Base-by-base conservation (phyloP, 352 stramenopile genomes). In the Globisporangium lucens region DNA sequence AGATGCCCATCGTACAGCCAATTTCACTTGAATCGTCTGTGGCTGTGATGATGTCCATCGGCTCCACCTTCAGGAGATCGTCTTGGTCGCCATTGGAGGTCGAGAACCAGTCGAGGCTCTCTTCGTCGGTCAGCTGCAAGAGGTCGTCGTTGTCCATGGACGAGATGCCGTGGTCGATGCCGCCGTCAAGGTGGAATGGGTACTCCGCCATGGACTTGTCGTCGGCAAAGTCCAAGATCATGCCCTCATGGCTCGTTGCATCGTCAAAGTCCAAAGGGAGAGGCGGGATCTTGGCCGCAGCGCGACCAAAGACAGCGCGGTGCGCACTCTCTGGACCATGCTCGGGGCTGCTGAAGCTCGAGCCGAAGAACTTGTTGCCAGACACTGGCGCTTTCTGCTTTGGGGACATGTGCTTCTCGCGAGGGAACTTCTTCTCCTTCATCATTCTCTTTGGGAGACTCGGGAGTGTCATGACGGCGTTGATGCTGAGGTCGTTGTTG, bases 81-180 rank as follows among this genome's bases (percentile, higher is more conserved):
- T 78, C 74, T 24, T 74, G 47, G 10, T 74, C 63, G 24, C 75
- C 76, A 41, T 61, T 68, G 35, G 69, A 70, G 2, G 78, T 76
- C 15, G 85, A 90, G 68, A 95, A 95, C 87, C 87, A 95, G 63
- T 93, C 87, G 35, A 93, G 75, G 46, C 66, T 75, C 56, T 93
- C 85, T 61, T 95, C 85, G 68, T 93, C 85, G 5, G 83, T 92
- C 9, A 93, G 77, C 68, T 91, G 83, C 43, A 95, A 69, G 53
- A 93, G 66, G 47, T 94, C 86, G 56, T 95, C 83, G 65, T 87
- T 89, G 72, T 91, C 83, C 46, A 95, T 90, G n/a, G 78, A 80
- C 13, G 82, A 73, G 15, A 94, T 71, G 2, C 77, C 80, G 68
- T 87, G 80, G 60, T 91, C 85, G 38, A 87, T 73, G 57, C 76